Base-by-base conservation (phyloP, 192 early-diverging fungal species). In the Entomortierella chlamydospora region DNA sequence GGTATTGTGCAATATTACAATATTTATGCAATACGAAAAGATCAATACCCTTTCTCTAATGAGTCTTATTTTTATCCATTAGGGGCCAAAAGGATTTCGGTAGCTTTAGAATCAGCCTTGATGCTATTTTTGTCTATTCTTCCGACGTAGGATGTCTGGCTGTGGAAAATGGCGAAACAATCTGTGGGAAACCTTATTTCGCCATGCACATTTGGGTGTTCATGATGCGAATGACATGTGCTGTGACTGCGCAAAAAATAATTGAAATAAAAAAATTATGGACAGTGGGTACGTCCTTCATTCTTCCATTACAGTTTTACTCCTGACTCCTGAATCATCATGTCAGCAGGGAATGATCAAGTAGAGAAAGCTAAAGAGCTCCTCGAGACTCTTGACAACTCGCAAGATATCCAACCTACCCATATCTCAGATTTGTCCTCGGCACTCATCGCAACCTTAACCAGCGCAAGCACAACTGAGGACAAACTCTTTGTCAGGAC, bases 21-120 rank as follows among this genome's bases (percentile, higher is more conserved):
- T 7, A 37, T 7, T 7, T 7, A 37, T 7, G 10, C 4, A 37
- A 37, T 4, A 37, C 4, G 10, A 37, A 37, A 37, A 37, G 10
- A 37, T 37, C n/a, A n/a, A n/a, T n/a, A n/a, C n/a, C n/a, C n/a
- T n/a, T n/a, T n/a, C n/a, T n/a, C n/a, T n/a, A n/a, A n/a, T n/a
- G n/a, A n/a, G n/a, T n/a, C n/a, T n/a, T n/a, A n/a, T n/a, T n/a
- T n/a, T n/a, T n/a, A n/a, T n/a, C n/a, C n/a, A n/a, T n/a, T 57
- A 77, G 73, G 73, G 73, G 15, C 73, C 73, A 9, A 77, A 77
- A 28, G 60, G 73, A 54, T 77, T 68, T 28, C 22, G 12, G 0
- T 29, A 17, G 26, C 26, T 54, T 42, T 41, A 55, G 41, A 65
- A 23, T 25, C 17, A 37, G 10, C 10, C n/a, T n/a, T n/a, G 30